Conservation (phyloP, 352 stramenopile genomes). For the Phytophthora crassamura region DNA sequence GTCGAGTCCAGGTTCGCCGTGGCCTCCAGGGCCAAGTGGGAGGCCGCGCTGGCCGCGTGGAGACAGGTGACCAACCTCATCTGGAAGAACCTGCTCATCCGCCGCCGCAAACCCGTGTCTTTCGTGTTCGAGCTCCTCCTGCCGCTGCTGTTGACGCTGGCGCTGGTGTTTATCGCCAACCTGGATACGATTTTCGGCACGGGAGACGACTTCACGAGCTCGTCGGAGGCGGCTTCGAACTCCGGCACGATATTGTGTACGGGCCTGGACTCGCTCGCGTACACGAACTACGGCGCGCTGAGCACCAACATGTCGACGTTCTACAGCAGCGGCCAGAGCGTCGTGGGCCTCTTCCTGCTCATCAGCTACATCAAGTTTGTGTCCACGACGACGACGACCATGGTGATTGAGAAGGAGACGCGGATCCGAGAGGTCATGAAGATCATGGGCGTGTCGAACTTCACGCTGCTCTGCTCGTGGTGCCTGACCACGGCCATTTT, state of each 20-base stretch:
- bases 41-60: slow-evolving; percentile 41
- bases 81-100: slow-evolving; percentile 77
- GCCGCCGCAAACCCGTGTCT: slow-evolving; percentile 49
- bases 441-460: slow-evolving; percentile 82
- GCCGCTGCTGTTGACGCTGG: slow-evolving; percentile 55
- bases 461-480: slow-evolving; percentile 71
- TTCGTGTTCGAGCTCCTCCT: slow-evolving; percentile 71
- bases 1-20: slow-evolving; percentile 40
- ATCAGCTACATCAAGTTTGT: slow-evolving; percentile 77
- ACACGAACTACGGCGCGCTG: slow-evolving; percentile 41
- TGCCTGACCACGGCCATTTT: slow-evolving; percentile 56
- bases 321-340: slow-evolving; percentile 68
- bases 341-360: slow-evolving; percentile 67
- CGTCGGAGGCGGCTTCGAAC: slow-evolving; percentile 20
- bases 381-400: slow-evolving; percentile 66
- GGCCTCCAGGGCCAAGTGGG: slow-evolving; percentile 33
- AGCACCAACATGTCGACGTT: slow-evolving; percentile 63
- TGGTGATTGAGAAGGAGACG: slow-evolving; percentile 88
- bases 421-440: slow-evolving; percentile 85
- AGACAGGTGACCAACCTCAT: slow-evolving; percentile 67
- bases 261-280: slow-evolving; percentile 30
- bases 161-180: slow-evolving; percentile 69
- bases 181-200: slow-evolving; percentile 55
- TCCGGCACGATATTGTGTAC: slow-evolving; percentile 45
- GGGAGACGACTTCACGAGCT: slow-evolving; percentile 21